phyloP scores from a whole-genome alignment of 441 rosid genomes.

The Theobroma grandiflorum region DNA sequence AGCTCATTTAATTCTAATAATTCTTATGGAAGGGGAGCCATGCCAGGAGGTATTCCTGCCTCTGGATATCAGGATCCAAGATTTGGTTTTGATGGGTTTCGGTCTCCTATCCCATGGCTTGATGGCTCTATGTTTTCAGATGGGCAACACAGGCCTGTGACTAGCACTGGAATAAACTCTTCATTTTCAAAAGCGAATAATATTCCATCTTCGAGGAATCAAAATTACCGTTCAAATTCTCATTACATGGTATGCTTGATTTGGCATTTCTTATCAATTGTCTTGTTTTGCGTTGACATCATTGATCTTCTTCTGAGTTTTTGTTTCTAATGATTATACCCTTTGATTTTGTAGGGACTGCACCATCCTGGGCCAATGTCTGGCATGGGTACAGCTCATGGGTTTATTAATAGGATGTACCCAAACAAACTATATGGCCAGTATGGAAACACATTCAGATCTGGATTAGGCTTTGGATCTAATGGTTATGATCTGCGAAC shows the following conservation, averaged over 20 bases:
- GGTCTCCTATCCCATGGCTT: slow-evolving; percentile 52
- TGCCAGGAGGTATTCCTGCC: slow-evolving; percentile 48
- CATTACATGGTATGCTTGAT: slow-evolving; percentile 57
- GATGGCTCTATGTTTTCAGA: slow-evolving; percentile 58
- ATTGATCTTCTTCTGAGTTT: background rate
- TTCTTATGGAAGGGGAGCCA: slow-evolving; percentile 59
- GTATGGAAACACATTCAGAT: slow-evolving; percentile 64
- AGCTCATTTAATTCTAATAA: slow-evolving; percentile 51
- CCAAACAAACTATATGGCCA: slow-evolving; percentile 73
- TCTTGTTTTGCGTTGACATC: too few species aligned
- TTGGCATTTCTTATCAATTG: background rate
- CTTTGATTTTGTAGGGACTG: slow-evolving; percentile 49
- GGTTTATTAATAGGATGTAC: slow-evolving; percentile 65
- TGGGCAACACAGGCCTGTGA: slow-evolving; percentile 54
- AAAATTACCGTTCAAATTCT: slow-evolving; percentile 63
- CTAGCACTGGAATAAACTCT: slow-evolving; percentile 45
- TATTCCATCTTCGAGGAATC: slow-evolving; percentile 65
- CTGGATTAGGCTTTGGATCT: slow-evolving; percentile 73
- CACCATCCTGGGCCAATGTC: slow-evolving; percentile 62
- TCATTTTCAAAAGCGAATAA: slow-evolving; percentile 58
- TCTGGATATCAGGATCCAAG: slow-evolving; percentile 75
- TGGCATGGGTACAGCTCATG: slow-evolving; percentile 59
- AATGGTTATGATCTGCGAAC: slow-evolving; percentile 67
- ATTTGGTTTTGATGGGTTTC: slow-evolving; percentile 52
- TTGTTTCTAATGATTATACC: background rate